Base-by-base conservation (phyloP, 192 early-diverging fungal species). In the Mortierella alpina region DNA sequence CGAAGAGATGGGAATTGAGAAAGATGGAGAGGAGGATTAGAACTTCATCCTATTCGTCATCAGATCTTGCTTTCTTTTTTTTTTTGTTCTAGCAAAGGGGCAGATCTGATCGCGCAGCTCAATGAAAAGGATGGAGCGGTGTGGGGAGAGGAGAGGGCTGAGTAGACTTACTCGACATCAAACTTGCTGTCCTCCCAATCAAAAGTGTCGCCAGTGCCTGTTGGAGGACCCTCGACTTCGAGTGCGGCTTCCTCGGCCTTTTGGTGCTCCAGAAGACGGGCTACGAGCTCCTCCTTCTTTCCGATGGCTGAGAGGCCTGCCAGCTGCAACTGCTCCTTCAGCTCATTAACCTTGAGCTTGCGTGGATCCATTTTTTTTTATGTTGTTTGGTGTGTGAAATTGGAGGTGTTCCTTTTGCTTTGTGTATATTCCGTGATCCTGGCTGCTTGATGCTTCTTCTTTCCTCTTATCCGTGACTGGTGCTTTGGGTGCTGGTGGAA, bases 261-360 rank as follows among this genome's bases (percentile, higher is more conserved):
- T 67, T 86, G 82, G 56, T 91, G 84, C 55, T 88, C 84, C 46
- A 92, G 54, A 15, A 92, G 70, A 55, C 91, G 84, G 20, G 84
- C 83, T 58, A 92, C 83, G 45, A 92, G 75, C 20, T 92, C 91
- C 18, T 91, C 90, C 72, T 92, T 92, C 68, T 89, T 92, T 39
- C 91, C 91, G 47, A 83, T 82, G 57, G 84, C 82, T 13, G 90
- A 84, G 52, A 92, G 75, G 51, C 85, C 84, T 31, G 75, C 75
- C 48, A 87, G 85, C 23, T 84, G 79, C 6, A 92, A 72, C 60
- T 88, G 75, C 22, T 90, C 89, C 82, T 88, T 88, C 18, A 89
- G 74, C 61, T 90, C 88, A 23, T 84, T 81, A 12, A 89, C 86
- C 62, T 88, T 90, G 48, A 89, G 78, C n/a, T 75, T 72, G 42